Base-by-base conservation (phyloP, 2,329 filamentous ascomycete genomes). In the Cladosporium sphaerospermum region DNA sequence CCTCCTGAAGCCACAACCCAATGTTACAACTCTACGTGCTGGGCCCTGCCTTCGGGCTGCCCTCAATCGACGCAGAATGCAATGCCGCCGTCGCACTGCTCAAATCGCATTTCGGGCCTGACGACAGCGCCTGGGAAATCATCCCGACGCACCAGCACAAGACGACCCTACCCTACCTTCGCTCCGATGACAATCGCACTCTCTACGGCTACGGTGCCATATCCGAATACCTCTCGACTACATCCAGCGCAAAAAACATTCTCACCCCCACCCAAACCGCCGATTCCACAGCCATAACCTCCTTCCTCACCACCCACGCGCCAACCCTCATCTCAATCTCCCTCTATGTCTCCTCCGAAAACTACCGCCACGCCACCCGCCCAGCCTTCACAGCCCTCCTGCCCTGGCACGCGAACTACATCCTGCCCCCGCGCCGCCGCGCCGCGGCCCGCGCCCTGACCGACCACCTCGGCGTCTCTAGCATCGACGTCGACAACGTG, bases 11-110 rank as follows among this genome's bases (percentile, higher is more conserved):
- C 42, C 23, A 46, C 43, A 34, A 33, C 31, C n/a, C 37, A 36
- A 53, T 53, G 51, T 14, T 53, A 47, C 44, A 53, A 72, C 81
- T 99, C 56, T 87, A 96, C 72, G 80, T 96, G 65, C 95, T 91
- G 86, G 91, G 91, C 46, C 85, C 89, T 52, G 91, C 88, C 39
- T 95, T 96, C 69, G 84, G 84, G 39, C 81, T 96, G 42, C 85
- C 92, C 11, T 97, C 93, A 41, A 86, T 97, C 63, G 91, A 97
- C 65, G 78, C 92, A 43, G 88, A 95, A 75, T 97, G 91, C 67
- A 81, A 95, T 56, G 91, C 91, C 28, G 78, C 86, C 41, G 83
- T 96, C 60, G 83, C 88, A 50, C 91, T 91, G 67, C 77, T 95
- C 54, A 79, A 82, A 56, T 75, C 82, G 62, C 78, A 78, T 54